Evolutionary conservation across 257 asterid species (phyloP).

Genomic region (Nicotiana tomentosiformis): DNA sequence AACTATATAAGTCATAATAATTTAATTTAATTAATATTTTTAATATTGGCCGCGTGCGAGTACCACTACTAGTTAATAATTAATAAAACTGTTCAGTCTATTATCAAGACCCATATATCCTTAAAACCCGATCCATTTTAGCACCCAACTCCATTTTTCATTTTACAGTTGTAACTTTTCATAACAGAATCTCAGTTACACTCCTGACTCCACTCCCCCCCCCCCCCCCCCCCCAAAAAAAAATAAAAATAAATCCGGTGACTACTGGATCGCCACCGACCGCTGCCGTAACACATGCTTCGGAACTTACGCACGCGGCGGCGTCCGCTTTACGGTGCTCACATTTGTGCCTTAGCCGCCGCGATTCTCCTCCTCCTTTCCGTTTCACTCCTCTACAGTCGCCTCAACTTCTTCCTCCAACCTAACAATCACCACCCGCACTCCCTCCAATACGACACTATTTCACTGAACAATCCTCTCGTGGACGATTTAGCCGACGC

Average conservation of each 20-base stretch:
- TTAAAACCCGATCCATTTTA: not conserved
- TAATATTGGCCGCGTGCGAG: no score
- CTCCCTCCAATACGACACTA: slow-evolving; percentile 37
- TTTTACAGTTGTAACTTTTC: not conserved
- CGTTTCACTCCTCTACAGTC: slow-evolving; percentile 76
- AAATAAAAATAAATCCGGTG: not conserved
- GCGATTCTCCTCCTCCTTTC: slow-evolving; percentile 79
- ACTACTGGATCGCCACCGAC: not conserved
- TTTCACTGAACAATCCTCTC: slow-evolving; percentile 45
- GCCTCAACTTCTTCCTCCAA: slow-evolving; percentile 65
- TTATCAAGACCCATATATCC: no score
- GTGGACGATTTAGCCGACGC: slow-evolving; percentile 70
- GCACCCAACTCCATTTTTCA: not conserved
- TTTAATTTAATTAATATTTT: no score
- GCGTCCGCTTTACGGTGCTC: slow-evolving; percentile 73
- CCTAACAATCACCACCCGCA: slow-evolving; percentile 48
- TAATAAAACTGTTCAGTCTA: no score
- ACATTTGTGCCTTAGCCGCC: slow-evolving; percentile 58
- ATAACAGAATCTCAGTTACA: not conserved
- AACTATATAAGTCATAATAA: no score
- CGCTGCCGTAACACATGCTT: slow-evolving; percentile 33
- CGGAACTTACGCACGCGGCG: slow-evolving; percentile 76
- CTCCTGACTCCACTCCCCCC: not conserved
- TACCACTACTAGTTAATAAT: no score
- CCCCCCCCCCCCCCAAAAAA: not conserved